These are phyloP conservation scores for Lolium multiflorum DNA, from an alignment of 176 grass and related monocot species.

Conservation along the genomic window DNA sequence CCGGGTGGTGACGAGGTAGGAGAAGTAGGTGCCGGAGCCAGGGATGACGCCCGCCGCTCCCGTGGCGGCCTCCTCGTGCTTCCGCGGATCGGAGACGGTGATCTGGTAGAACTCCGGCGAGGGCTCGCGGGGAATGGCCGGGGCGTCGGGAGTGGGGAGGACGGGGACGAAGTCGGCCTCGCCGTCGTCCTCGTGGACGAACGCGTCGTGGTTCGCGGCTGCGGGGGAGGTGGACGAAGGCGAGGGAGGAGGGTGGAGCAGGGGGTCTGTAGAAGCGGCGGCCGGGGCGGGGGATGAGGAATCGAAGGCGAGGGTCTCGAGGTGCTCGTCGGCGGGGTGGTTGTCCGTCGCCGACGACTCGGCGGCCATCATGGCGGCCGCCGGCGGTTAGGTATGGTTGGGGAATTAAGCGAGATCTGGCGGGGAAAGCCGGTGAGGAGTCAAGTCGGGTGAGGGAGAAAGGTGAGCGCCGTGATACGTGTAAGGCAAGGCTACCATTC, in stretches of 20 bases:
- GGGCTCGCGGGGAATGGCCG: constrained; percentile 41
- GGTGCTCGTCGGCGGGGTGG: constrained; percentile 42
- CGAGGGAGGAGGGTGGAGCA: constrained; percentile 61
- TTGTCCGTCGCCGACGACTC: constrained; percentile 28
- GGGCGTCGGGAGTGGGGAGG: constrained; percentile 19
- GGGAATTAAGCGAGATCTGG: constrained; percentile 44
- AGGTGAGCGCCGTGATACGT: constrained; percentile 38
- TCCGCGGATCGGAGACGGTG: constrained; percentile 78
- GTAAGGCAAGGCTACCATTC: not conserved
- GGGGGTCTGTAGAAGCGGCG: constrained; percentile 59
- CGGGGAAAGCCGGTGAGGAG: constrained; percentile 37
- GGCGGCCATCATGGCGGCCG: constrained; percentile 57
- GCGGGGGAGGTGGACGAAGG: constrained; percentile 35
- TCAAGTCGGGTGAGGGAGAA: constrained; percentile 36
- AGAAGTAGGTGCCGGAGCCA: constrained; percentile 71
- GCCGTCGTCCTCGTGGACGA: constrained; percentile 26
- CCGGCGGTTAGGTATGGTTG: constrained; percentile 38
- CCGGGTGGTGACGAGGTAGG: constrained; percentile 76
- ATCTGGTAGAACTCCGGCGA: constrained; percentile 58
- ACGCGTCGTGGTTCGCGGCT: constrained; percentile 34
- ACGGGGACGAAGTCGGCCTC: constrained; percentile 13
- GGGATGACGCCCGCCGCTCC: constrained; percentile 58
- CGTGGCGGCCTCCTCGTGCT: constrained; percentile 63
- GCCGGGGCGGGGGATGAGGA: constrained; percentile 45
- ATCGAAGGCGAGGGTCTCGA: constrained; percentile 61